Evolutionary conservation across 257 asterid species (phyloP).

Genomic region (Sherardia arvensis): DNA sequence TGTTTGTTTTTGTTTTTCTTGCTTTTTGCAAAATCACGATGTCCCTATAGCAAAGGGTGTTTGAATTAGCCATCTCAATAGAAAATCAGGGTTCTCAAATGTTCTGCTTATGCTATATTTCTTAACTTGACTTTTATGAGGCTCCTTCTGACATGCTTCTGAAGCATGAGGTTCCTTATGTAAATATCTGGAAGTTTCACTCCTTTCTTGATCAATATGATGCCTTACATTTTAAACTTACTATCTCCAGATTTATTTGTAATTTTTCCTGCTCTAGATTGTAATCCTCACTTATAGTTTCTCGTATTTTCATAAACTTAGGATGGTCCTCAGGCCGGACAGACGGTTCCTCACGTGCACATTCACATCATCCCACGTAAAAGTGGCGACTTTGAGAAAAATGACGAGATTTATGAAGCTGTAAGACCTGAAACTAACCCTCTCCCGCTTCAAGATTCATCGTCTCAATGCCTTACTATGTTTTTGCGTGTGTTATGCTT

Average conservation of each 20-base stretch:
- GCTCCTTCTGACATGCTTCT: background rate
- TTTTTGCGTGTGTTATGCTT: background rate
- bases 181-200: background rate
- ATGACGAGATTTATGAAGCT: conserved; percentile 83
- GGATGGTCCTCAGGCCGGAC: conserved; percentile 97
- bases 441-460: background rate
- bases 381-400: conserved; percentile 68
- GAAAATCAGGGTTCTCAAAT: background rate
- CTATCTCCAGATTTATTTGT: background rate
- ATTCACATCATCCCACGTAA: conserved; percentile 81
- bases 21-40: background rate
- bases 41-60: background rate
- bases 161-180: background rate
- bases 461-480: background rate
- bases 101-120: background rate
- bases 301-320: conserved; percentile 18
- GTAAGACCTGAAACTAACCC: conserved; percentile 31
- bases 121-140: background rate
- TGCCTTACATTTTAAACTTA: background rate
- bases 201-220: background rate
- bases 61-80: background rate
- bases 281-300: background rate
- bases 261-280: background rate
- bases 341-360: conserved; percentile 83
- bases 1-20: background rate